A percentile compares a stretch with the other conserved stretches of the same genome.
phyloP scores from a whole-genome alignment of 257 asterid genomes.

The Striga asiatica region DNA sequence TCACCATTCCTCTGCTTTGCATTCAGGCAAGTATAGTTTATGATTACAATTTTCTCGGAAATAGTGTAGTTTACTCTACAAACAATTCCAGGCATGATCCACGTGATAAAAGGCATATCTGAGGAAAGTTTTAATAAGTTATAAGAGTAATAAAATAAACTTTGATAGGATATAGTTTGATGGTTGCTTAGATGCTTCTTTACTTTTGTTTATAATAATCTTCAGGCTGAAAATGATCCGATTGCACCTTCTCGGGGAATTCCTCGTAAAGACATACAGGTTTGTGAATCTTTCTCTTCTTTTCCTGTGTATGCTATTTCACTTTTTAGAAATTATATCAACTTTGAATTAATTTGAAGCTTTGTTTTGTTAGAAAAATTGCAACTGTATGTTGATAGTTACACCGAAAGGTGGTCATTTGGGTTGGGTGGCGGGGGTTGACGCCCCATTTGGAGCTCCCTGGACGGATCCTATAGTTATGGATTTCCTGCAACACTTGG shows the following conservation, averaged over 20 bases:
- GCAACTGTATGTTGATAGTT: constrained; percentile 67
- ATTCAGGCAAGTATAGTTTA: constrained; percentile 63
- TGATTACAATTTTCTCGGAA: background rate
- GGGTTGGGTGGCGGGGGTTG: constrained; percentile 95
- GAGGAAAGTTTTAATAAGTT: too few relatives aligned
- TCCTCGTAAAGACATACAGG: constrained; percentile 87
- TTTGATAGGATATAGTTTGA: background rate
- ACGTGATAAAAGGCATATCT: too few relatives aligned
- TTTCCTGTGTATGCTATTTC: constrained; percentile 7
- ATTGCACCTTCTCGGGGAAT: constrained; percentile 93
- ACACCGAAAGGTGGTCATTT: constrained; percentile 96
- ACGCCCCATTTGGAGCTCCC: constrained; percentile 77
- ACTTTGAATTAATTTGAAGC: constrained; percentile 1
- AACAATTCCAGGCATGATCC: background rate
- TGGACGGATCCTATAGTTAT: constrained; percentile 86
- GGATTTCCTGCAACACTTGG: constrained; percentile 79
- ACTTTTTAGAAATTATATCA: background rate
- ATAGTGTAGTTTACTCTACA: background rate
- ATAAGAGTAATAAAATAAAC: background rate
- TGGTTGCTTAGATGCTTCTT: background rate
- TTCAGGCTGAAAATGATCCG: constrained; percentile 94
- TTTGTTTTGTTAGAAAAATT: constrained; percentile 38
- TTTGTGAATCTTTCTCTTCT: constrained; percentile 13
- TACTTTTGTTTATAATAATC: constrained; percentile 15
- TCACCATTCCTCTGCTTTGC: constrained; percentile 72